phyloP scores from a whole-genome alignment of 176 grass and related monocot species.

The Cenchrus fungigraminus region DNA sequence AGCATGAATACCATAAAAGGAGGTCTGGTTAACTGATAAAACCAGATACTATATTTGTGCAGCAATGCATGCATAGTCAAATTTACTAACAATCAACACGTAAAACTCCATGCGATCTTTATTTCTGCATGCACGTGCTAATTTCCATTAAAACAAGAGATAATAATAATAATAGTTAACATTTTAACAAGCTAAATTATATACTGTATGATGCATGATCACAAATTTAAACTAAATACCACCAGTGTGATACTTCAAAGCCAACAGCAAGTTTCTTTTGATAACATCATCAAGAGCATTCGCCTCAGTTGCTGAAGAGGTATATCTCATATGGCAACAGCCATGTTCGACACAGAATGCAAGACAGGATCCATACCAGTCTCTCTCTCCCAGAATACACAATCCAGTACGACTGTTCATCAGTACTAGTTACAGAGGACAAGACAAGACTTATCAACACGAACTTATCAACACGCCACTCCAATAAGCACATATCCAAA shows the following conservation, averaged over 20 bases:
- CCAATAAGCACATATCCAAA: not conserved
- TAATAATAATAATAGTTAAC: not conserved
- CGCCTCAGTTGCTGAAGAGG: not conserved
- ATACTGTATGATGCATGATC: not conserved
- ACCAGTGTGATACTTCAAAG: not conserved
- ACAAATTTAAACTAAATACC: not conserved
- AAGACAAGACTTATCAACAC: not conserved
- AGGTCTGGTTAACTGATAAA: not conserved
- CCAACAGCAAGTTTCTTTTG: not conserved
- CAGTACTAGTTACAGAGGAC: not conserved
- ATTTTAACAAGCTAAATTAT: not conserved
- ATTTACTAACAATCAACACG: not conserved
- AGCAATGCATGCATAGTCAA: constrained; percentile 9
- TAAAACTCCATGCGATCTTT: not conserved
- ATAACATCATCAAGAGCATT: constrained; percentile 17
- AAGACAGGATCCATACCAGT: not conserved
- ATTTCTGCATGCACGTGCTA: not conserved
- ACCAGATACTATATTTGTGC: not conserved
- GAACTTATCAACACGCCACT: not conserved
- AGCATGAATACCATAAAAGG: not conserved
- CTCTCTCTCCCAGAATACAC: not conserved
- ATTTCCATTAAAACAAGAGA: not conserved
- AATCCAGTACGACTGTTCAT: constrained; percentile 6
- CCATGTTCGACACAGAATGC: not conserved
- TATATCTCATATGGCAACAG: not conserved